Conservation (phyloP, 768 basidiomycete genomes). For the Termitomyces sp. region DNA sequence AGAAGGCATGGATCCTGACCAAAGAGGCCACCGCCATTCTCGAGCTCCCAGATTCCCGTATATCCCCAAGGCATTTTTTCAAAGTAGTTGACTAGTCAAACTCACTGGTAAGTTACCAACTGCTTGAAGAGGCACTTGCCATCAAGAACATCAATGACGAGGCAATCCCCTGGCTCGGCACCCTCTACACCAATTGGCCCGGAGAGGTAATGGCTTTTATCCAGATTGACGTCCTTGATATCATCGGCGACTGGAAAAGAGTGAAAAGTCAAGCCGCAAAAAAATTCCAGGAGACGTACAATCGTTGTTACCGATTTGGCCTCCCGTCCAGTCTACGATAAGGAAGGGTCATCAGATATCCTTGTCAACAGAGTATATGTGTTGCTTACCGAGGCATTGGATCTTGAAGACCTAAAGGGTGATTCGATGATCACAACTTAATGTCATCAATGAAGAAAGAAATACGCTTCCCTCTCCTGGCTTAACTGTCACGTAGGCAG, state of each 20-base stretch:
- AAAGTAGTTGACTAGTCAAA: conserved; percentile 52
- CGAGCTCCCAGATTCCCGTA: conserved; percentile 72
- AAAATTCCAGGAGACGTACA: conserved; percentile 29
- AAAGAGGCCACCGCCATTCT: conserved; percentile 72
- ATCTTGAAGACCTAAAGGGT: conserved; percentile 58
- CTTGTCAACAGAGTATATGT: too few species aligned
- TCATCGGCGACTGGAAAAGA: conserved; percentile 54
- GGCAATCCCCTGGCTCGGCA: conserved; percentile 73
- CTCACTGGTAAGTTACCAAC: neutral
- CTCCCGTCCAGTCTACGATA: conserved; percentile 75
- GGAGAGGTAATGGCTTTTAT: conserved; percentile 66
- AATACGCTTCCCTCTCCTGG: conserved; percentile 45
- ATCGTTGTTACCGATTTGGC: conserved; percentile 75
- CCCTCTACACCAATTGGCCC: conserved; percentile 74
- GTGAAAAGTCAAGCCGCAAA: neutral
- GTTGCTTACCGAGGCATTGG: conserved; percentile 57
- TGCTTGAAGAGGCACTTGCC: conserved; percentile 29
- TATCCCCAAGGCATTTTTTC: conserved; percentile 84
- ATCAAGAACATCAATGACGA: conserved; percentile 78
- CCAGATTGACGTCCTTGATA: conserved; percentile 59
- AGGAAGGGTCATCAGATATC: conserved; percentile 49
- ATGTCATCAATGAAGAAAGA: neutral
- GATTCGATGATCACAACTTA: neutral
- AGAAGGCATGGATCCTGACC: conserved; percentile 29
- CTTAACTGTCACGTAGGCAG: conserved; percentile 55